phyloP scores from a whole-genome alignment of 768 basidiomycete genomes.

The Mycena kentingensis region DNA sequence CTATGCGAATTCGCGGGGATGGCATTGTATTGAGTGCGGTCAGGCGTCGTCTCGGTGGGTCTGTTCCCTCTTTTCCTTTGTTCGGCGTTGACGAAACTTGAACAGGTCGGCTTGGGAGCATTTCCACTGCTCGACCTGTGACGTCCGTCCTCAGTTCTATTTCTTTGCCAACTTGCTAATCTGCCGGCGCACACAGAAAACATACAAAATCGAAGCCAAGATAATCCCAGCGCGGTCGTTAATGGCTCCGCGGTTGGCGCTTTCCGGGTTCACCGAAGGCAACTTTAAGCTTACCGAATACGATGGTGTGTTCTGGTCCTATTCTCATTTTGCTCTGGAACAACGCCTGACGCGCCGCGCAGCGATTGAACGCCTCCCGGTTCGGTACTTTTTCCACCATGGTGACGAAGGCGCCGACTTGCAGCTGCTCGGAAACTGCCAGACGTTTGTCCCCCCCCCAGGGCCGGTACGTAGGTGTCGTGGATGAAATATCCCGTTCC shows the following conservation, averaged over 20 bases:
- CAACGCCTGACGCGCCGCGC: background rate
- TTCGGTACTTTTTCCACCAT: constrained; percentile 26
- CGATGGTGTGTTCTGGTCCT: constrained; percentile 31
- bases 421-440: constrained; percentile 17
- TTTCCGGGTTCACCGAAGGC: constrained; percentile 3
- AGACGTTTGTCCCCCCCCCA: constrained; percentile 55
- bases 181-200: constrained; percentile 26
- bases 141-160: constrained; percentile 38
- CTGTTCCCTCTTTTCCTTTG: background rate
- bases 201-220: constrained; percentile 25
- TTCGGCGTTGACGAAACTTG: constrained; percentile 1
- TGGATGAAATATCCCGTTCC: too few species aligned
- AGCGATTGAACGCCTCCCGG: constrained; percentile 35
- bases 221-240: constrained; percentile 32
- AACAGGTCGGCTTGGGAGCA: constrained; percentile 71
- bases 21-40: constrained; percentile 70
- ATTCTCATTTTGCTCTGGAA: too few species aligned
- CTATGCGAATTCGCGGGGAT: constrained; percentile 62
- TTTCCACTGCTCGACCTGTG: constrained; percentile 69
- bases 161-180: background rate
- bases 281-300: background rate
- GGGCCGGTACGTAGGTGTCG: too few species aligned
- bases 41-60: constrained; percentile 70
- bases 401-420: constrained; percentile 27
- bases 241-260: constrained; percentile 1